Base-by-base conservation (phyloP, 1,284 basidiomycete genomes). In the Heterobasidion annosum region DNA sequence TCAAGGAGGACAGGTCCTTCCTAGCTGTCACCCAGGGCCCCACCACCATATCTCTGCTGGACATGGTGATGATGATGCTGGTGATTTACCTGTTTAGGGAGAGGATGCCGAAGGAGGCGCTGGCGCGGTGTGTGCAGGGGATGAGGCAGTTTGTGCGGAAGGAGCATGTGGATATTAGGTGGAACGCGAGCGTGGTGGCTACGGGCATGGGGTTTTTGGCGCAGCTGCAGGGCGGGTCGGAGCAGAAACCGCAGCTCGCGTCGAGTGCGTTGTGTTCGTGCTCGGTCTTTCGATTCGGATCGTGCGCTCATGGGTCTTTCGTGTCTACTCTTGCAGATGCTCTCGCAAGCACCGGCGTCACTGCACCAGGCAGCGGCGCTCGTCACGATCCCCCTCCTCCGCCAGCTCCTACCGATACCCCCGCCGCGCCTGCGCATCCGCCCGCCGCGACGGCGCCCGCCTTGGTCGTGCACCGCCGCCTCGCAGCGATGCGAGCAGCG, bases 11-110 rank as follows among this genome's bases (percentile, higher is more conserved):
- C 42, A 70, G 64, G n/a, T 43, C 57, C 13, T 60, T 57, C 45
- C 65, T 67, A 53, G 56, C 64, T 0, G 56, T 69, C 9, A 72
- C 78, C 55, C 58, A 64, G 54, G 58, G 68, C 56, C 61, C 73
- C 55, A 66, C 68, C 52, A 78, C 78, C 44, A 72, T 86, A 4
- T 73, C 82, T 0, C 85, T 85, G 0, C 70, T 85, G 43, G 85
- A 88, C 63, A 78, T 88, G 56, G 71, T 84, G 35, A 68, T 73
- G 58, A 76, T 79, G 50, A 68, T 69, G 8, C 56, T 85, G 1
- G 65, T 87, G 33, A 74, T 87, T 15, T 72, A 73, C 8, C 66
- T 70, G 8, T 64, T 75, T 54, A 73, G 70, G 58, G 65, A 68
- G 25, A 62, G 58, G 12, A 57, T 77, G 55, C 65, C 68, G 0